Conservation (phyloP, 176 grass and related monocot genomes). For the Avena sativa region DNA sequence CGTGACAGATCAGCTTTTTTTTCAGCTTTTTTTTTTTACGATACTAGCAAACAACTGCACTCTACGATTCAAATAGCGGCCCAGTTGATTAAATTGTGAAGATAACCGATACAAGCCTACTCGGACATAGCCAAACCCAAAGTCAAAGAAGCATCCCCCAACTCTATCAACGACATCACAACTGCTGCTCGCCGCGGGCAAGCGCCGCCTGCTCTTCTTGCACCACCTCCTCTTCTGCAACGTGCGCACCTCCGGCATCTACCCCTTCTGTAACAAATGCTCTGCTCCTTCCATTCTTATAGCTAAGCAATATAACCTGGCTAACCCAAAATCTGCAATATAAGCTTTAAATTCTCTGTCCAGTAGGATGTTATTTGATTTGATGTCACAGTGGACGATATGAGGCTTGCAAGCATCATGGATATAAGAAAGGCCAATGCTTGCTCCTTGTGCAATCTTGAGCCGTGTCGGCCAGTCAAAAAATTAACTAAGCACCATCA, state of each 20-base stretch:
- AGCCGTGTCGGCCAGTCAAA: constrained; percentile 58
- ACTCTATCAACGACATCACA: neutral
- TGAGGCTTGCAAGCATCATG: constrained; percentile 63
- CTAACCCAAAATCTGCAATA: constrained; percentile 79
- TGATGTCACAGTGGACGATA: constrained; percentile 76
- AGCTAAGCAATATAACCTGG: constrained; percentile 44
- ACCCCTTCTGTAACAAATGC: neutral
- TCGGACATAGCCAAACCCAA: too few species aligned
- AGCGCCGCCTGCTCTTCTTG: neutral
- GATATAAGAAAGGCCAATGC: constrained; percentile 54
- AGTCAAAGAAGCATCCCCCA: too few species aligned
- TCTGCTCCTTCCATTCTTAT: too few species aligned
- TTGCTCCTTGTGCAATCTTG: constrained; percentile 58
- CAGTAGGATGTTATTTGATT: constrained; percentile 77
- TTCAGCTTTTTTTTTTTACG: too few species aligned
- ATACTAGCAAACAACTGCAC: too few species aligned
- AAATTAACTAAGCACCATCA: neutral
- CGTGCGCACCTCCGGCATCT: neutral
- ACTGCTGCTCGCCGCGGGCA: neutral
- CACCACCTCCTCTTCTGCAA: neutral
- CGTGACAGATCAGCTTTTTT: too few species aligned
- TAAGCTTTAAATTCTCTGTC: constrained; percentile 68
- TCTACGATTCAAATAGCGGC: neutral
- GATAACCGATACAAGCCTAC: too few species aligned
- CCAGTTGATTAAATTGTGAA: neutral